These are phyloP conservation scores for Tuber aestivum DNA, from an alignment of 495 filamentous ascomycete genomes.

Conservation along the genomic window DNA sequence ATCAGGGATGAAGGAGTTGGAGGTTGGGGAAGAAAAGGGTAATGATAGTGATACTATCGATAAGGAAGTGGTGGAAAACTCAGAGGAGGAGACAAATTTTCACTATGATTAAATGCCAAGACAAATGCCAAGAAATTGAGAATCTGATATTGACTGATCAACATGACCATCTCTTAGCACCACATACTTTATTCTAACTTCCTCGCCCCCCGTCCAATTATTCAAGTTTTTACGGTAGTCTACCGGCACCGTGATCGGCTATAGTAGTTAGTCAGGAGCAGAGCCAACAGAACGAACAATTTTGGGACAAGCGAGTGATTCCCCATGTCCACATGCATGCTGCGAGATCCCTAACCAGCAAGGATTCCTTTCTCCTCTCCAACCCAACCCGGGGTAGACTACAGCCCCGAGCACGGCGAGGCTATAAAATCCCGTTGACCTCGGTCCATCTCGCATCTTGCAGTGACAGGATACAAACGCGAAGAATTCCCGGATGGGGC, in stretches of 20 bases:
- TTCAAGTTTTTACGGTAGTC: no score
- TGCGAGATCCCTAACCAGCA: neutral
- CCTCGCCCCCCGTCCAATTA: no score
- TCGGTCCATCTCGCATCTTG: neutral
- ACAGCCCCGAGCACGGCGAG: neutral
- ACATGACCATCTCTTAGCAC: no score
- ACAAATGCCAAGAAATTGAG: no score
- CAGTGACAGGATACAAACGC: neutral
- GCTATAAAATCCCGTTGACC: neutral
- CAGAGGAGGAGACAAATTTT: no score
- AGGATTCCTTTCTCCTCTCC: neutral
- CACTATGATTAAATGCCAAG: no score
- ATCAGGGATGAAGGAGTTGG: no score
- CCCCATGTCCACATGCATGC: neutral
- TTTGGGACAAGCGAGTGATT: neutral
- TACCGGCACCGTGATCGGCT: neutral
- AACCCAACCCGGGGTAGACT: neutral
- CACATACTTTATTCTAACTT: no score
- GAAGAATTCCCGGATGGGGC: neutral
- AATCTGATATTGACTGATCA: no score
- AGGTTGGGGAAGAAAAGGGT: no score
- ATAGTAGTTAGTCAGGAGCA: neutral
- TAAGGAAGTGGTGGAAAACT: no score
- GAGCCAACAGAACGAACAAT: neutral
- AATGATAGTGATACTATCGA: no score